Base-by-base conservation (phyloP, 2,329 filamentous ascomycete species). In the Thielaviopsis punctulata region DNA sequence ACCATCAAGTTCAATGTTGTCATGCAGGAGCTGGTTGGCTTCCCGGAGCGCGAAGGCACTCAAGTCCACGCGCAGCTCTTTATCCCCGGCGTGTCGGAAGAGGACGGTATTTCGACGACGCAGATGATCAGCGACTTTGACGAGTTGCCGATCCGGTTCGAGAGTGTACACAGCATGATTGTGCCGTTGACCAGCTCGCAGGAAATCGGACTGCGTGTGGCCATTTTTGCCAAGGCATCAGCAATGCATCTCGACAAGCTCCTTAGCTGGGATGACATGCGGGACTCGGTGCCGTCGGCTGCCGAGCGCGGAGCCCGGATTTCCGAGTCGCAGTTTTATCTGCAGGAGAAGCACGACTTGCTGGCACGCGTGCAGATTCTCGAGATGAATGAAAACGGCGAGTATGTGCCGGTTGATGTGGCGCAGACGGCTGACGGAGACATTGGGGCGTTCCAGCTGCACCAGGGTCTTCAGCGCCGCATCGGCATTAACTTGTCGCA, bases 91-190 rank as follows among this genome's bases (percentile, higher is more conserved):
- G 77, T 94, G 10, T 89, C 86, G 0, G 89, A 92, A 56, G 84
- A 90, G 62, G 45, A 52, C 19, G 89, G 90, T 8, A 87, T 90
- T 45, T 95, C 92, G 1, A 95, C 90, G 1, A 96, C 90, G 0
- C 87, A 93, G 60, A 90, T 95, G 77, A 89, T 95, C 57, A 82
- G 76, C 57, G 86, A 87, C 52, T 98, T 98, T 60, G 89, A 96
- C 60, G 92, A 98, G 65, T 84, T 86, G 0, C 80, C 89, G 0
- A 81, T 98, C 52, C 82, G 86, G 3, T 98, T 98, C 59, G 90
- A 96, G 66, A 98, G 92, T 65, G 89, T 96, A 48, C 92, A 98
- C 70, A 95, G 87, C 65, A 95, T 98, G 87, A 95, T 87, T 63
- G 74, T 98, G 51, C 86, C 89, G 3, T 73, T 94, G 33, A 83